Evolutionary conservation across 495 filamentous ascomycete genomes (phyloP), one percentile per base, ranked within the genome.

Genomic region (Saxophila tyrrhenica): DNA sequence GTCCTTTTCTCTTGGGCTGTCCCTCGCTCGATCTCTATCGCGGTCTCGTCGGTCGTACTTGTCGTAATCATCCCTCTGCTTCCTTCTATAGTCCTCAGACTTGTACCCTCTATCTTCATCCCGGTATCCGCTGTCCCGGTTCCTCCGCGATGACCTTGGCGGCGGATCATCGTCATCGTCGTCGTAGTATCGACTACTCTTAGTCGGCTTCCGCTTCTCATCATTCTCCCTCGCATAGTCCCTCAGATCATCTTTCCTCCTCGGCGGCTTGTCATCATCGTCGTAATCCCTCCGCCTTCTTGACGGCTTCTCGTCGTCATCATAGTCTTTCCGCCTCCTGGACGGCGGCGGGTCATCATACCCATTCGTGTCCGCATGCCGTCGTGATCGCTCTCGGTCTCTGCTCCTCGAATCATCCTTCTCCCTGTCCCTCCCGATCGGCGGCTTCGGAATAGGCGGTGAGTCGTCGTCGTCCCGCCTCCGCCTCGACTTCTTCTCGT

Each of bases 61-160:
- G 22, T 59, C 51, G 3, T 50, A 15, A 24, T 50, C 54, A 11
- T 51, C 54, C 11, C 38, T 23, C 9, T 16, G 11, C 39, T 21
- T 42, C n/a, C 54, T 5, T 20, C 29, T 19, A 19, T 54, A 23
- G 17, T 19, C 47, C 8, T 56, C 54, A 5, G 54, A 51, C 2
- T 48, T 50, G 22, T 53, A 45, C 1, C 56, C 50, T 1, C 56
- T 50, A 24, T 59, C 56, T 10, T 59, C n/a, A n/a, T 53, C 25
- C 32, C 42, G 21, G 21, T 50, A 1, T 13, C 54, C 2, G 15
- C 50, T 46, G 11, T 56, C 35, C 1, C 24, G 3, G 10, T 29
- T 9, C 22, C 50, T 5, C 7, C 50, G 21, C 24, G 39, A 41
- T 3, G 20, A 21, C 21, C 25, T 48, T 24, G 20, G 20, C n/a